These are phyloP conservation scores for Amanita rimosa DNA, from an alignment of 768 basidiomycete species.

Conservation along the genomic window DNA sequence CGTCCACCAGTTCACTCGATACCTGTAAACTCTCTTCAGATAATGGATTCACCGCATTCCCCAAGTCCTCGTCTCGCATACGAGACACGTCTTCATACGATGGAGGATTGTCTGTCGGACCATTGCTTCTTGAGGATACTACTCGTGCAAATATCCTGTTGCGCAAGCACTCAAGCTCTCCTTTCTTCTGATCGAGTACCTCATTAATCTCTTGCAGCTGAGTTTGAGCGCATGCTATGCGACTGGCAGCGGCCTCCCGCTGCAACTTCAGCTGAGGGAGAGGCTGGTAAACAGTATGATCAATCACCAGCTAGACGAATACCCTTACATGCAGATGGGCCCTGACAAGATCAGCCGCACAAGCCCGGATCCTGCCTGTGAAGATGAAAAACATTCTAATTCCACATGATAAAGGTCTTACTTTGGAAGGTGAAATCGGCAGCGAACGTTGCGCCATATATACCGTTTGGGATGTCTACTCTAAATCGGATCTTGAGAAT, in stretches of 20 bases:
- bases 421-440: conserved; percentile 32
- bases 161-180: conserved; percentile 20
- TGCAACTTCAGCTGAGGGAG: conserved; percentile 20
- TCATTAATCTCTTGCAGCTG: conserved; percentile 11
- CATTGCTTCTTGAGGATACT: conserved; percentile 10
- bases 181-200: conserved; percentile 15
- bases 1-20: too few species aligned
- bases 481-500: conserved; percentile 10
- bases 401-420: conserved; percentile 13
- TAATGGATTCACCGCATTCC: neutral
- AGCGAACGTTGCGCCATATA: conserved; percentile 21
- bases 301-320: neutral
- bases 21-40: neutral
- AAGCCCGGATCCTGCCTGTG: conserved; percentile 27
- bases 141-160: conserved; percentile 23
- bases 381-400: conserved; percentile 3
- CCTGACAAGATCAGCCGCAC: conserved; percentile 22
- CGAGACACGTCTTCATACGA: conserved; percentile 5
- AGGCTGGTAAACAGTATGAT: neutral
- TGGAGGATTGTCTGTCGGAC: conserved; percentile 11
- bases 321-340: conserved; percentile 21
- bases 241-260: conserved; percentile 16
- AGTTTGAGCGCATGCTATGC: conserved; percentile 19
- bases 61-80: neutral
- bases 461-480: conserved; percentile 23